Base-by-base conservation (phyloP, 208 protist genomes). In the Vickermania ingenoplastis region DNA sequence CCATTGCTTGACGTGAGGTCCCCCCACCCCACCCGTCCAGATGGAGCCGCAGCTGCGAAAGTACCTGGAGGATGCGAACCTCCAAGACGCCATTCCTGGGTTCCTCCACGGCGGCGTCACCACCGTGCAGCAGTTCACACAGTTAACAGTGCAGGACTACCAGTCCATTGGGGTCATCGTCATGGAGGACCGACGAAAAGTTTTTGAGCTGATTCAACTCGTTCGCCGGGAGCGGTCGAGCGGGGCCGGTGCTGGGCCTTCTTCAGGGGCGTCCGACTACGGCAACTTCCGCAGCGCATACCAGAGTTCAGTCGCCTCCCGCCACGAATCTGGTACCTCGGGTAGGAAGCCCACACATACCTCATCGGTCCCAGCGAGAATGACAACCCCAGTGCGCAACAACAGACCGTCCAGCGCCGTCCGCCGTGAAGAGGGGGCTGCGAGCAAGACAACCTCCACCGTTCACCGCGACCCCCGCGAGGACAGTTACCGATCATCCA, bases 181-280 rank as follows among this genome's bases (percentile, higher is more conserved):
- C 54, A 95, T 95, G 85, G 78, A 77, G 1, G 91, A 97, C 73
- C 83, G 87, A 25, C 78, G 89, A 3, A 95, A 95, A 69, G 79
- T 97, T 13, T 97, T 97, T 63, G 88, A 95, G 63, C 75, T 97
- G 23, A 97, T 97, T 59, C 89, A 95, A 62, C 80, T 77, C 24
- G 73, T 97, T 53, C 95, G 94, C 73, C 75, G 85, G 52, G 88
- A 89, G 31, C 75, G 79, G 54, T 52, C 73, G 11, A 61, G 30
- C 26, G 48, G 45, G 1, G 48, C 60, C 49, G 21, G 25, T 21
- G 2, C 17, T 2, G 22, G 11, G 17, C 36, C 7, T 45, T 45
- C 50, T 5, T 45, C 36, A n/a, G 36, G 11, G 36, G 36, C 11
- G 36, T 45, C 36, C 7, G 36, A 45, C 36, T 45, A 45, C 36